Evolutionary conservation across 139 green algal species (phyloP), one percentile per base, ranked within the genome.

Genomic region (Haematococcus lacustris): DNA sequence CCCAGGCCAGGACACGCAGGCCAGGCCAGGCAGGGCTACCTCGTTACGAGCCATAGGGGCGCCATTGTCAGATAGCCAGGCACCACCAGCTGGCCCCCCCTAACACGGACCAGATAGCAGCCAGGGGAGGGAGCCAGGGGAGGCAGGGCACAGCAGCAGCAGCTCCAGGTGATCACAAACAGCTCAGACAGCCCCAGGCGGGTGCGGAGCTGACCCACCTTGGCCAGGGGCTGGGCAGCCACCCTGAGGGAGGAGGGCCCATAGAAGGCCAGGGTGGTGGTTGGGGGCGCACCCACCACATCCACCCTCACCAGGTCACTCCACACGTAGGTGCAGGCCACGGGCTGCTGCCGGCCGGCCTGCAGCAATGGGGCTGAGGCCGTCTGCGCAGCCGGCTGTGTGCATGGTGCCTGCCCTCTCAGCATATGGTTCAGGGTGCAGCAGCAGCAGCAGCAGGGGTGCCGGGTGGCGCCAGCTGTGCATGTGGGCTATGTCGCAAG

Each of bases 311-410:
- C 78, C 32, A 96, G 61, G n/a, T 76, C 82, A 21, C 88, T 84
- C 90, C 91, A 96, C 40, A 83, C 40, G 78, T 91, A 93, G 0
- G 78, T 84, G 4, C 34, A n/a, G n/a, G n/a, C n/a, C n/a, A n/a
- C n/a, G n/a, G 64, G 17, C 61, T 71, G 43, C 64, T 2, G 3
- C 28, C 61, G 50, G 34, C 38, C 38, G 9, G 43, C 43, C 43
- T 53, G 9, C 43, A 28, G 9, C 43, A 17, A 9, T 17, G 9
- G 9, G 9, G 43, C 43, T 53, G 9, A 9, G 9, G 43, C 43
- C 43, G 17, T n/a, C n/a, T n/a, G n/a, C n/a, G n/a, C n/a, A n/a
- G n/a, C n/a, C n/a, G n/a, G n/a, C n/a, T n/a, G n/a, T n/a, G n/a
- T n/a, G n/a, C n/a, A n/a, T n/a, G n/a, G n/a, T n/a, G 17, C 43